Evolutionary conservation across 495 filamentous ascomycete species (phyloP), one percentile per base, ranked within the genome.

Genomic region (Physcia stellaris): DNA sequence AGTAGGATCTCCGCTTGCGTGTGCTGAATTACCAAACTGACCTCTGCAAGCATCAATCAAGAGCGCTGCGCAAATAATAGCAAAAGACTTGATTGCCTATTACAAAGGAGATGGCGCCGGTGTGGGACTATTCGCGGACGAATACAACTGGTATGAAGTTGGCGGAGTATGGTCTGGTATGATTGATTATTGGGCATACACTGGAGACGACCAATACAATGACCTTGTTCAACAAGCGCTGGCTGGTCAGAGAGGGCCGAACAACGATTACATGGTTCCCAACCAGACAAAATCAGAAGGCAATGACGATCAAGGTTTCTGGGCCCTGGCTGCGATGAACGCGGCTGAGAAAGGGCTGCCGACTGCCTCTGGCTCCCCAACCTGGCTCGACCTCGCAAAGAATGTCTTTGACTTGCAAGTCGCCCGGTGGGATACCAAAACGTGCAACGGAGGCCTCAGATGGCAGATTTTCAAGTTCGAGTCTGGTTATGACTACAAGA

Each of bases 381-480:
- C 66, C 2, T 87, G 79, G 76, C 58, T 81, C 5, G 56, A 74
- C 4, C 60, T 87, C 6, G 64, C 66, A 1, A 60, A 65, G 35
- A 64, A 60, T 26, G 66, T 68, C 3, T 85, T 82, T 59, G 82
- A 85, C 54, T 66, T 71, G 38, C 77, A 76, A 43, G 68, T 63
- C 2, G 53, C 57, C 0, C 69, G 81, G n/a, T 92, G 83, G 83
- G 70, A 87, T 42, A 58, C 61, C 12, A 45, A 47, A 1, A 70
- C 64, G 2, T 94, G 86, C 54, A 66, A 67, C 30, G 86, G 86
- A 30, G 86, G 86, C 2, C 59, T 93, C 35, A 67, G 77, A 40
- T 93, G 86, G 86, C 85, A 93, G 60, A 80, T 92, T 42, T 84
- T 74, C 57, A 64, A 71, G 6, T 86, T 82, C 58, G 83, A 87